Evolutionary conservation across 1,139 yeast species (phyloP).

Genomic region (Geotrichum carabidarum): DNA sequence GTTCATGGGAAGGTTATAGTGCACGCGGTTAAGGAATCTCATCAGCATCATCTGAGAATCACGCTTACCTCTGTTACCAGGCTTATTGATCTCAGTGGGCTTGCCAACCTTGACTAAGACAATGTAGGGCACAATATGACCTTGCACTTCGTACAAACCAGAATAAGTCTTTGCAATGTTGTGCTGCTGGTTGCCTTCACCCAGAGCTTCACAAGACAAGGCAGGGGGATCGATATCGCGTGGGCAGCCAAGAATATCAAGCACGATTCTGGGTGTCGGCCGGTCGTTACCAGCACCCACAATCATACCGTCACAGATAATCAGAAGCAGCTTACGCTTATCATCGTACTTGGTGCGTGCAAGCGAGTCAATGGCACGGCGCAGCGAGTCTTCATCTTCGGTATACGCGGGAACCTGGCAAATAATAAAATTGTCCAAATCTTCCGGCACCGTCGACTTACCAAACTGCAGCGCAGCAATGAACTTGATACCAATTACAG

Average conservation of each 20-base stretch:
- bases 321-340: slow-evolving; percentile 39
- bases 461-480: slow-evolving; percentile 41
- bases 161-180: slow-evolving; percentile 42
- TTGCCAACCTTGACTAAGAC: slow-evolving; percentile 43
- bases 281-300: slow-evolving; percentile 43
- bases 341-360: slow-evolving; percentile 42
- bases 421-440: slow-evolving; percentile 40
- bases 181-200: slow-evolving; percentile 42
- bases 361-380: slow-evolving; percentile 43
- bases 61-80: slow-evolving; percentile 45
- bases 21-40: slow-evolving; percentile 43
- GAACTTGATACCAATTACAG: slow-evolving; percentile 38
- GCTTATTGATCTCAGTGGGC: slow-evolving; percentile 40
- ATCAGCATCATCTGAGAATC: slow-evolving; percentile 42
- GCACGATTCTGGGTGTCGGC: slow-evolving; percentile 42
- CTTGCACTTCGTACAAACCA: slow-evolving; percentile 42
- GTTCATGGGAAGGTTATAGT: slow-evolving; percentile 40
- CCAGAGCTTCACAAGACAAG: slow-evolving; percentile 38
- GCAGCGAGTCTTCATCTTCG: slow-evolving; percentile 41
- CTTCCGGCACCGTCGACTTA: slow-evolving; percentile 36
- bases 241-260: slow-evolving; percentile 41
- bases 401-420: slow-evolving; percentile 45
- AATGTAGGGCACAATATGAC: slow-evolving; percentile 43
- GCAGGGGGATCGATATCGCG: slow-evolving; percentile 41
- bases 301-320: slow-evolving; percentile 44